Percentiles rank a stretch among this genome's conserved stretches.
These are phyloP conservation scores for Neoboletus brunneissimus DNA, from an alignment of 768 basidiomycete genomes.

Conservation along the genomic window DNA sequence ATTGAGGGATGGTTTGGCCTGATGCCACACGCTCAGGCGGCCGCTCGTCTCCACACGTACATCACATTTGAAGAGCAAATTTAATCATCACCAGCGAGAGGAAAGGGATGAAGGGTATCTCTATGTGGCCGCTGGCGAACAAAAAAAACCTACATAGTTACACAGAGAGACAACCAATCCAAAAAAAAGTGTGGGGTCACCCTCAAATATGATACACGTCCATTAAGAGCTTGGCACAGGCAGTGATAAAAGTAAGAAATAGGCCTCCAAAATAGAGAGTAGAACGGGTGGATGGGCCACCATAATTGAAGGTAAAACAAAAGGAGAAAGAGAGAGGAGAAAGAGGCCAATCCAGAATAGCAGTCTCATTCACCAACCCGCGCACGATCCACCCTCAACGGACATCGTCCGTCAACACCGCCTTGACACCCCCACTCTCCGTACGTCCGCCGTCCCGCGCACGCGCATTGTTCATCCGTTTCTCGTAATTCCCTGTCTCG, in stretches of 20 bases:
- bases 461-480: slow-evolving; percentile 68
- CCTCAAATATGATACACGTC: slow-evolving; percentile 20
- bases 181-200: slow-evolving; percentile 5
- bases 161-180: slow-evolving; percentile 19
- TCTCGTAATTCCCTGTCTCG: slow-evolving; percentile 33
- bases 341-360: slow-evolving; percentile 8
- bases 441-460: slow-evolving; percentile 80
- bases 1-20: too few relatives aligned
- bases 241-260: slow-evolving; percentile 10
- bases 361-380: slow-evolving; percentile 10
- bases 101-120: slow-evolving; percentile 28
- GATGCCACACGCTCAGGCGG: neutral
- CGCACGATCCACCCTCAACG: slow-evolving; percentile 13
- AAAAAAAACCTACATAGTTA: slow-evolving; percentile 24
- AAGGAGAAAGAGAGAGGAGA: neutral
- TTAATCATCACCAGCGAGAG: neutral
- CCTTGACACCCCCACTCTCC: slow-evolving; percentile 83
- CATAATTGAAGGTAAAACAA: slow-evolving; percentile 9
- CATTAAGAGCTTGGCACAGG: slow-evolving; percentile 16
- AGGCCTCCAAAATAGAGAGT: slow-evolving; percentile 7
- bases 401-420: slow-evolving; percentile 50
- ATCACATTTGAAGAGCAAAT: neutral
- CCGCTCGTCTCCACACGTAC: neutral
- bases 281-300: slow-evolving; percentile 7
- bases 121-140: slow-evolving; percentile 11